Base-by-base conservation (phyloP, 179 eudicot species). In the Vitellaria paradoxa region DNA sequence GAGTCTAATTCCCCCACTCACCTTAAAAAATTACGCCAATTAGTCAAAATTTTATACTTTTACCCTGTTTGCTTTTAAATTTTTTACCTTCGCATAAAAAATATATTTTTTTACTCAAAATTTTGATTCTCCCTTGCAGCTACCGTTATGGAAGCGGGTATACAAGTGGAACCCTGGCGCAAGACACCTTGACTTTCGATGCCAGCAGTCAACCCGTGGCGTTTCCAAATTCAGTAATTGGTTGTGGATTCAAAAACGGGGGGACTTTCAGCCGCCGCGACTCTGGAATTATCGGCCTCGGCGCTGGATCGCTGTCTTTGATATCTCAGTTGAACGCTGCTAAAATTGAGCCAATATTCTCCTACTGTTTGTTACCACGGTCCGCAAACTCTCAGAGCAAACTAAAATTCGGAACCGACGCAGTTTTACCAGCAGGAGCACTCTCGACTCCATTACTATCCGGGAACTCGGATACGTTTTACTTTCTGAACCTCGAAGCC, bases 191-290 rank as follows among this genome's bases (percentile, higher is more conserved):
- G 82, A 84, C 89, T 77, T 88, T 88, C 67, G 76, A 87, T 0
- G 47, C 86, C 2, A 30, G 65, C 0, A 79, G 71, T 5, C 47
- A 18, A 37, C 5, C 9, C n/a, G 71, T 11, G 2, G 49, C 66
- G 10, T 87, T 88, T 6, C 86, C 79, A 30, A 81, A 84, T 82
- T 87, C 86, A 14, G 86, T 87, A 73, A 12, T 88, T 6, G 91
- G 91, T 0, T 88, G 91, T n/a, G 91, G 91, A 3, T 87, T 84
- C 72, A 84, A 82, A 50, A 88, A 88, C 18, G 85, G 84, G 23
- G 91, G 91, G 6, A 68, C 82, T 0, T 88, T 88, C 15, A 24
- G 2, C 26, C 81, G 82, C 20, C 87, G 89, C 15, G 89, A 85
- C 0, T 87, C 91, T 47, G 91, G 91, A 15, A 70, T 88, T 7